Conservation (phyloP, 169 alveolate species). For the Plasmodium coatneyi region DNA sequence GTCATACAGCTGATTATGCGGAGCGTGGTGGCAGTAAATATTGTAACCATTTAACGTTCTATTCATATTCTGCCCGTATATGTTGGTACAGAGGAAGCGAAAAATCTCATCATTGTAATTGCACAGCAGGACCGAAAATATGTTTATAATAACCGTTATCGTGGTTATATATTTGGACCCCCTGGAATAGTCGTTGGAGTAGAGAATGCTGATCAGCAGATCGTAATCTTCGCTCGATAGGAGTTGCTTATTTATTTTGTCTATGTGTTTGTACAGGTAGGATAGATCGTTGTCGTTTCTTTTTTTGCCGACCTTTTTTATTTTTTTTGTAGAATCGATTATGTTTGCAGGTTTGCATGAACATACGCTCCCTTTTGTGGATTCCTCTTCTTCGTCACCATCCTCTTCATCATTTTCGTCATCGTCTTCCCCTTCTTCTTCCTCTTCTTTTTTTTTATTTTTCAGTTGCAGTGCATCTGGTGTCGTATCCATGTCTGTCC, state of each 20-base stretch:
- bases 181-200: slow-evolving; percentile 45
- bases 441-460: not conserved
- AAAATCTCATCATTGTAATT: slow-evolving; percentile 44
- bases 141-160: slow-evolving; percentile 57
- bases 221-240: slow-evolving; percentile 20
- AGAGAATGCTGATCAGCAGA: slow-evolving; percentile 23
- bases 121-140: slow-evolving; percentile 51
- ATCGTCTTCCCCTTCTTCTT: not conserved
- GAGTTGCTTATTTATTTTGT: slow-evolving; percentile 14
- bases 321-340: not conserved
- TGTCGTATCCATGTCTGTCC: not conserved
- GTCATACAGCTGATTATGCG: slow-evolving; percentile 35
- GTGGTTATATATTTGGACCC: slow-evolving; percentile 54
- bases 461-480: not conserved
- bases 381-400: not conserved
- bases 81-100: slow-evolving; percentile 31
- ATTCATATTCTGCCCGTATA: slow-evolving; percentile 37
- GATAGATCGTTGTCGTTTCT: not conserved
- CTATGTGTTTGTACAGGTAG: slow-evolving; percentile 16
- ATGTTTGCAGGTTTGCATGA: not conserved
- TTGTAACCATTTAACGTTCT: not conserved
- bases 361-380: not conserved
- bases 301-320: not conserved
- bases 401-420: not conserved
- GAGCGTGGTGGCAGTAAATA: not conserved